Evolutionary conservation across 345 rosid species (phyloP), one percentile per base, ranked within the genome.

Genomic region (Zanthoxylum bungeanum): DNA sequence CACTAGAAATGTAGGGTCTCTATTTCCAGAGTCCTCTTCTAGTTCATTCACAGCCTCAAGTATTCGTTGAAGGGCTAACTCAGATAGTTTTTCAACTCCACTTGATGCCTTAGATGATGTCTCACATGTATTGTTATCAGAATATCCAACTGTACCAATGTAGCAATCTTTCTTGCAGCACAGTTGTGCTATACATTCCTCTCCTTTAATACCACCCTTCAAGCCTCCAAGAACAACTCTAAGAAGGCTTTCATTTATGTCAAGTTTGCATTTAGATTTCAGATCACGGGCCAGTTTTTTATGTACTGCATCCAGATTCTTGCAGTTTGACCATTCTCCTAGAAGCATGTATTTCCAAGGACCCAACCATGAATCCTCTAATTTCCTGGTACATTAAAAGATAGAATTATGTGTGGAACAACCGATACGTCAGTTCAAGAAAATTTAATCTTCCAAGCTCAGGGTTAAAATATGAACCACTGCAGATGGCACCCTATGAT

Each of bases 321-420:
- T 73, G 75, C 75, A 71, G 78, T 85, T 79, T 50, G 82, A 60
- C 75, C 72, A 76, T 71, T 88, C 88, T 82, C 96, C 93, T 8
- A 88, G 79, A 78, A 95, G 89, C 77, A 88, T 58, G 75, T 63
- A 82, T 70, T 85, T 89, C 98, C 92, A 92, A 24, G 92, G 81
- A 62, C 99, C 99, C 62, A 92, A 82, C 99, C 98, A 92, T 62
- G 84, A 78, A 68, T 87, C 96, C 88, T 95, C 98, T 56, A 91
- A 70, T 73, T 82, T 83, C 83, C 98, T 91, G 78, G 40, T 68
- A 64, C 67, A 83, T 27, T 31, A 71, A 56, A 71, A 55, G 56
- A 76, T 22, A 47, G 64, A 52, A 60, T 25, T 40, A 66, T 53
- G 73, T 60, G 59, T 40, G 44, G n/a, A 60, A 25, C 52, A 66